Evolutionary conservation across 768 basidiomycete genomes (phyloP).

Genomic region (Gyrodon lividus): DNA sequence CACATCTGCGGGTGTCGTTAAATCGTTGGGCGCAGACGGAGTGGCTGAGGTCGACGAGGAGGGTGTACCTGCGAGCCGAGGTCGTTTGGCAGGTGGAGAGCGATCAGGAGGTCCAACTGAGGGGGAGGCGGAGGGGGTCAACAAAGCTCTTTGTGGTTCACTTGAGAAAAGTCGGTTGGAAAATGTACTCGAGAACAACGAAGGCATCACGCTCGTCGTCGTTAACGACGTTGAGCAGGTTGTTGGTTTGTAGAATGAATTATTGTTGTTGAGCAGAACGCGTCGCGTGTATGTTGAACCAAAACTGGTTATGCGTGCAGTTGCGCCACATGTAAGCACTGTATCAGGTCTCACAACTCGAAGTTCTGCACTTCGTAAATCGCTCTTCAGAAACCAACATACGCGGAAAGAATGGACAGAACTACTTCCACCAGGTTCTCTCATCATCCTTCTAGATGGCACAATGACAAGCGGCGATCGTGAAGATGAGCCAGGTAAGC

Average conservation of each 20-base stretch:
- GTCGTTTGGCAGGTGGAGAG: conserved; percentile 49
- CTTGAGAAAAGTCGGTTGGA: conserved; percentile 1
- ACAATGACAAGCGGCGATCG: too few species aligned
- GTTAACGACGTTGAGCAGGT: conserved; percentile 5
- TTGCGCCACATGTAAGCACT: background rate
- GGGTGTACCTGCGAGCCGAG: conserved; percentile 46
- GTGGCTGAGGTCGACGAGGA: conserved; percentile 42
- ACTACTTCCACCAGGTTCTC: too few species aligned
- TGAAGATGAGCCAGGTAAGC: too few species aligned
- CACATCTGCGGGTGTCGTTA: conserved; percentile 39
- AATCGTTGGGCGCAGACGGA: conserved; percentile 26
- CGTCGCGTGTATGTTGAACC: background rate
- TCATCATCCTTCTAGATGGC: too few species aligned
- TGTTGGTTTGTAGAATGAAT: background rate
- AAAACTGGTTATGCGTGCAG: background rate
- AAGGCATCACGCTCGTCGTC: conserved; percentile 14
- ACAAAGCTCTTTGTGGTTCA: conserved; percentile 14
- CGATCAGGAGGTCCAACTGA: conserved; percentile 32
- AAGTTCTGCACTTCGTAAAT: too few species aligned
- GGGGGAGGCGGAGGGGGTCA: conserved; percentile 30
- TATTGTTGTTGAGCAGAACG: background rate
- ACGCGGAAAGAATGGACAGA: too few species aligned
- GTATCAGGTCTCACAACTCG: too few species aligned
- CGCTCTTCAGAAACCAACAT: too few species aligned
- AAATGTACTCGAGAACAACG: background rate